These are phyloP conservation scores for Globisporangium uncinulatum DNA, from an alignment of 352 stramenopile species.

Conservation along the genomic window DNA sequence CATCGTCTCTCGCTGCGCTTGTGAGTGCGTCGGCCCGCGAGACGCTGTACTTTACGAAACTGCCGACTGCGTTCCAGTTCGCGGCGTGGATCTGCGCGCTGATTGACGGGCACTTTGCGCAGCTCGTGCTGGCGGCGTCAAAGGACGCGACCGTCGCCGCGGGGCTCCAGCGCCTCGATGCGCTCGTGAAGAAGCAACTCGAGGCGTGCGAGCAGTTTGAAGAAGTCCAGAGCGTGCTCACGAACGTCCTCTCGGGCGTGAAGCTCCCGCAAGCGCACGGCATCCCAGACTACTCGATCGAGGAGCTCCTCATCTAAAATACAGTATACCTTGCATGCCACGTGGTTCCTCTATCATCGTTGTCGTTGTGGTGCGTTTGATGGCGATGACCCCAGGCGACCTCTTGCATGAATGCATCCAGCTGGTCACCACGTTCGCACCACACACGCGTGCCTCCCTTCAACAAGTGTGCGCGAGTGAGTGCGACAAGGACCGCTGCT, in stretches of 20 bases:
- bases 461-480: too few relatives aligned
- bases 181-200: conserved; percentile 53
- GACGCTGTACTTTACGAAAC: conserved; percentile 8
- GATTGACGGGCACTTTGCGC: conserved; percentile 64
- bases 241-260: conserved; percentile 74
- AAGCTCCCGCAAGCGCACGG: conserved; percentile 53
- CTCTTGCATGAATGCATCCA: too few relatives aligned
- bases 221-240: conserved; percentile 62
- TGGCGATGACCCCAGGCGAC: too few relatives aligned
- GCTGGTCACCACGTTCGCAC: too few relatives aligned
- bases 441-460: too few relatives aligned
- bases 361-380: too few relatives aligned
- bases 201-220: conserved; percentile 53
- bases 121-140: conserved; percentile 55
- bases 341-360: too few relatives aligned
- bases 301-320: conserved; percentile 59
- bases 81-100: conserved; percentile 69
- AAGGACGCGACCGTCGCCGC: conserved; percentile 32
- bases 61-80: conserved; percentile 40
- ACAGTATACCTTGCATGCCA: too few relatives aligned
- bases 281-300: conserved; percentile 75
- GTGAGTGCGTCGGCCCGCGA: too few relatives aligned
- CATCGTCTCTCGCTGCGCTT: too few relatives aligned
- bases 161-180: conserved; percentile 42
- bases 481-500: too few relatives aligned